Base-by-base conservation (phyloP, 1,284 basidiomycete genomes). In the Sutorius eximius region DNA sequence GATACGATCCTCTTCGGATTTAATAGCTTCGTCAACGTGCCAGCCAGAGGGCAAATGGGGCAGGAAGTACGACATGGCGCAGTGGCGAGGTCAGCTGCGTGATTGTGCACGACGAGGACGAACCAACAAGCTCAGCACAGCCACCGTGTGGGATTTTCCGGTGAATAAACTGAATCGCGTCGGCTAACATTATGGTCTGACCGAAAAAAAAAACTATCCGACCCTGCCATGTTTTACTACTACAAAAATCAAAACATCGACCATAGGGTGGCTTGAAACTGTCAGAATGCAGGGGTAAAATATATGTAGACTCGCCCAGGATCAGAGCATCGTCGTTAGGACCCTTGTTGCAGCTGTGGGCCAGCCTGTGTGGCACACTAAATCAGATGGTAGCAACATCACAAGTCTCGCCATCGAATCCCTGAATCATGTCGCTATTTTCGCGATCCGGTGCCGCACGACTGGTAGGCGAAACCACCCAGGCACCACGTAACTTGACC, bases 21-120 rank as follows among this genome's bases (percentile, higher is more conserved):
- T 89, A 72, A 99, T 98, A 5, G 96, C 95, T 72, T 98, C 93
- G 70, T 97, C 95, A 61, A 97, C 95, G 70, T 97, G 95, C 95
- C 94, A 96, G 51, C 95, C 95, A 61, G 92, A 93, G 16, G 93
- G 93, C 20, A 99, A 82, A 66, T 94, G 91, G 0, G 93, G 92
- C 5, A 96, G 83, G 71, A 96, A 95, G 71, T 90, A 91, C 22
- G 87, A 90, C 87, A 90, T 90, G 37, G 36, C 43, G 40, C 16
- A 24, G 15, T 7, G 29, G 2, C 37, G 37, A 6, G 18, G 24
- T 27, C 24, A 27, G 24, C 24, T 27, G 24, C 24, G 24, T 5
- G 24, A 2, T 3, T 2, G 43, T 29, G n/a, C 12, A 8, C 34
- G 24, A 46, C 9, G n/a, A 12, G 10, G 18, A 8, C 15, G 9